These are phyloP conservation scores for Abrus precatorius DNA, from an alignment of 306 rosid genomes.

Conservation along the genomic window DNA sequence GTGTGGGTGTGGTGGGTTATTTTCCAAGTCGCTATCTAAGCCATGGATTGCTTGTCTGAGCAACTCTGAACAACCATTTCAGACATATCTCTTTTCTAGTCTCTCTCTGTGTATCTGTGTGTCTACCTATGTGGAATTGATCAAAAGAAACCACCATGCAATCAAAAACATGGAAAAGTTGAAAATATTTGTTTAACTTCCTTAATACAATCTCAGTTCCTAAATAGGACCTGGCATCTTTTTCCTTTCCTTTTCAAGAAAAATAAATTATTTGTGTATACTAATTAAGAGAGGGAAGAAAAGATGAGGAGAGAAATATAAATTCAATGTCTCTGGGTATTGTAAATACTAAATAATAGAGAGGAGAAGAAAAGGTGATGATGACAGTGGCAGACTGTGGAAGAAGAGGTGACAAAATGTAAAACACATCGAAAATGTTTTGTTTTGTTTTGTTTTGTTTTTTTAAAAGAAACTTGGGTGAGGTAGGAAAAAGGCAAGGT, in stretches of 20 bases:
- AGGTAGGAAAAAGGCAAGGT: constrained; percentile 45
- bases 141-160: constrained; percentile 57
- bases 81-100: constrained; percentile 41
- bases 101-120: constrained; percentile 5
- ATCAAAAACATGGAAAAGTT: constrained; percentile 52
- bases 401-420: constrained; percentile 50
- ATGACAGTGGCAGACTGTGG: constrained; percentile 59
- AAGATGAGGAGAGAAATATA: neutral
- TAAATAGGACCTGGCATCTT: constrained; percentile 45
- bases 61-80: constrained; percentile 63
- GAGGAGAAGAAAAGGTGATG: constrained; percentile 58
- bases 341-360: constrained; percentile 48
- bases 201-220: constrained; percentile 43
- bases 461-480: constrained; percentile 13
- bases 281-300: constrained; percentile 4
- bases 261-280: constrained; percentile 35
- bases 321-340: constrained; percentile 33
- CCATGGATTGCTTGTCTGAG: constrained; percentile 75
- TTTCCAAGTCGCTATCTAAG: constrained; percentile 76
- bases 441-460: neutral
- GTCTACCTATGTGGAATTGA: constrained; percentile 39
- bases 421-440: constrained; percentile 7
- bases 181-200: constrained; percentile 44
- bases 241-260: neutral
- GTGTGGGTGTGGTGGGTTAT: constrained; percentile 51